These are phyloP conservation scores for Venturia carpophila DNA, from an alignment of 2,329 filamentous ascomycete genomes.

Conservation along the genomic window DNA sequence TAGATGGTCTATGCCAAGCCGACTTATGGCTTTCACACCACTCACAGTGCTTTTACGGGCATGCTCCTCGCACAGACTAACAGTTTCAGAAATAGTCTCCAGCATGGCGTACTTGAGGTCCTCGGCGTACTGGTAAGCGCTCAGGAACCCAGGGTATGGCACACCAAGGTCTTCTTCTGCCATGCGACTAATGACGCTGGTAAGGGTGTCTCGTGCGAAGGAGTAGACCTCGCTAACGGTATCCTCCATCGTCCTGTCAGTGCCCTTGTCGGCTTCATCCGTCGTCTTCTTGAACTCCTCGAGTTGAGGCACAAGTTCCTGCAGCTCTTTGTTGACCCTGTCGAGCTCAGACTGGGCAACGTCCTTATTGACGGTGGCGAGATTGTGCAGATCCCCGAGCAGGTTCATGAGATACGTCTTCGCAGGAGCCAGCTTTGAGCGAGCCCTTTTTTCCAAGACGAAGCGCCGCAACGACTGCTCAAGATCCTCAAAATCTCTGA, in stretches of 20 bases:
- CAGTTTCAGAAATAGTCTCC: constrained; percentile 72
- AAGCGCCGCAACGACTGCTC: constrained; percentile 86
- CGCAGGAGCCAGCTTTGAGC: constrained; percentile 90
- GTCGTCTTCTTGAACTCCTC: constrained; percentile 77
- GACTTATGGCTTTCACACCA: constrained; percentile 81
- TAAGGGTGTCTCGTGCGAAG: constrained; percentile 68
- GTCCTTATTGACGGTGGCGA: constrained; percentile 81
- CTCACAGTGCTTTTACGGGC: constrained; percentile 69
- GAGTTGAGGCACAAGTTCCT: constrained; percentile 74
- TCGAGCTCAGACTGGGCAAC: constrained; percentile 80
- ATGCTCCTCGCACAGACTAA: constrained; percentile 73
- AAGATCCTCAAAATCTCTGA: constrained; percentile 80
- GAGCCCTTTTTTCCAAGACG: constrained; percentile 88
- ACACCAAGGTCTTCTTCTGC: constrained; percentile 74
- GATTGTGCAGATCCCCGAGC: constrained; percentile 72
- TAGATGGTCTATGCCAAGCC: constrained; percentile 78
- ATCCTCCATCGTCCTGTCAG: constrained; percentile 74
- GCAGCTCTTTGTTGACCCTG: constrained; percentile 70
- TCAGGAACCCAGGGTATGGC: constrained; percentile 76
- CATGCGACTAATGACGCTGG: constrained; percentile 65
- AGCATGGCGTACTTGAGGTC: constrained; percentile 89
- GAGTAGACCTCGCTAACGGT: constrained; percentile 81
- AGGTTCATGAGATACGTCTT: constrained; percentile 94
- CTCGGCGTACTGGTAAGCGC: constrained; percentile 85
- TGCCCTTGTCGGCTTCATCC: constrained; percentile 68